Conservation (phyloP, 306 rosid species). For the Pterocarpus macrocarpus region DNA sequence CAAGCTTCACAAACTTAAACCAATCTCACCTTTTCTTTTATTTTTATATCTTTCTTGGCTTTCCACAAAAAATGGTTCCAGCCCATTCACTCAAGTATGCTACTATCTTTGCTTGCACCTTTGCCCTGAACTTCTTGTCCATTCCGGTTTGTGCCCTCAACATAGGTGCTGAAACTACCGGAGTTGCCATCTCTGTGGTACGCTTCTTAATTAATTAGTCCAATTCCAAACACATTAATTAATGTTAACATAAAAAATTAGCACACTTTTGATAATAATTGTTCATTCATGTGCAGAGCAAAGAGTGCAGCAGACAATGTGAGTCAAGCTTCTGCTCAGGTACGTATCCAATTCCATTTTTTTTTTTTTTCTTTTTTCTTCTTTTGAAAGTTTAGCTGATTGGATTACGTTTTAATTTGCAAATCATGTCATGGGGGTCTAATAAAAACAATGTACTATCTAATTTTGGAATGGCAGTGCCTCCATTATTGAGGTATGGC, state of each 20-base stretch:
- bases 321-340: constrained; percentile 96
- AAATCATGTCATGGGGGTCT: not conserved
- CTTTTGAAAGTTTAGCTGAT: not conserved
- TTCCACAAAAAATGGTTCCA: constrained; percentile 51
- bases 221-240: not conserved
- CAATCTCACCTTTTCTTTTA: constrained; percentile 16
- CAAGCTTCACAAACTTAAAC: constrained; percentile 34
- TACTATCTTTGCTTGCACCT: constrained; percentile 36
- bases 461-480: constrained; percentile 57
- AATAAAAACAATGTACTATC: not conserved
- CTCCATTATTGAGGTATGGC: constrained; percentile 91
- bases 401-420: not conserved
- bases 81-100: constrained; percentile 45
- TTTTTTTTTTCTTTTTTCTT: not conserved
- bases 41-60: not conserved
- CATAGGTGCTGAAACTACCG: constrained; percentile 75
- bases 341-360: constrained; percentile 32
- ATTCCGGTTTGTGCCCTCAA: constrained; percentile 65
- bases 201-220: constrained; percentile 8
- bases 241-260: not conserved
- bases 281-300: constrained; percentile 59
- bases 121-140: constrained; percentile 40
- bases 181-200: constrained; percentile 69
- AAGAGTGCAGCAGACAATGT: constrained; percentile 83
- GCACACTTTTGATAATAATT: not conserved